Evolutionary conservation across 805 yeast genomes (phyloP).

Genomic region (Teunomyces pallodes): DNA sequence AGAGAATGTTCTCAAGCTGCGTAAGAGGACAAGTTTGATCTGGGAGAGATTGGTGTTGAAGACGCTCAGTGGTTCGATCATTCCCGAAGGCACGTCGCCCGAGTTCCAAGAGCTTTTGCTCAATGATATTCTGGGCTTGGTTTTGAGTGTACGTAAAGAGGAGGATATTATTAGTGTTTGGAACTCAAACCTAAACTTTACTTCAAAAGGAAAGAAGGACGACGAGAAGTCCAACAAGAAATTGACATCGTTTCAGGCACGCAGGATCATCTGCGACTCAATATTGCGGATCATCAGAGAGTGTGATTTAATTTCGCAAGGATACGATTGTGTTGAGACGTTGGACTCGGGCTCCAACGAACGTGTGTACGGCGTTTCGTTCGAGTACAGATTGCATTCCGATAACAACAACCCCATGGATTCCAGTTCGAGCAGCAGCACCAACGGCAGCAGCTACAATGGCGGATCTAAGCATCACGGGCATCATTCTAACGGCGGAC

Average conservation of each 20-base stretch:
- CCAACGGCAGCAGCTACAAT: conserved; percentile 6
- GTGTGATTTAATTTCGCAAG: conserved; percentile 43
- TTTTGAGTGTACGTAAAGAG: conserved; percentile 55
- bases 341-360: conserved; percentile 36
- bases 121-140: conserved; percentile 58
- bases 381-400: conserved; percentile 47
- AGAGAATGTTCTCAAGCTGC: conserved; percentile 20
- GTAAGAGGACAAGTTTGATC: conserved; percentile 40
- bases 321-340: conserved; percentile 31
- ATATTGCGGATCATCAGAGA: conserved; percentile 46
- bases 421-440: not conserved
- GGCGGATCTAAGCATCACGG: conserved; percentile 2
- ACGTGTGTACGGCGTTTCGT: conserved; percentile 44
- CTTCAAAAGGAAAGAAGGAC: conserved; percentile 19
- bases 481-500: conserved; percentile 3
- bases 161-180: conserved; percentile 61
- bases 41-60: conserved; percentile 58
- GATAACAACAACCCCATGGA: conserved; percentile 24
- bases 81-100: conserved; percentile 34
- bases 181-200: conserved; percentile 50
- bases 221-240: conserved; percentile 24
- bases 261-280: conserved; percentile 46
- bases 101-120: conserved; percentile 38
- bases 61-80: conserved; percentile 49
- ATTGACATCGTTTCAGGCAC: conserved; percentile 43